These are phyloP conservation scores for Neofusicoccum cordaticola DNA, from an alignment of 2,329 filamentous ascomycete genomes.

Conservation along the genomic window DNA sequence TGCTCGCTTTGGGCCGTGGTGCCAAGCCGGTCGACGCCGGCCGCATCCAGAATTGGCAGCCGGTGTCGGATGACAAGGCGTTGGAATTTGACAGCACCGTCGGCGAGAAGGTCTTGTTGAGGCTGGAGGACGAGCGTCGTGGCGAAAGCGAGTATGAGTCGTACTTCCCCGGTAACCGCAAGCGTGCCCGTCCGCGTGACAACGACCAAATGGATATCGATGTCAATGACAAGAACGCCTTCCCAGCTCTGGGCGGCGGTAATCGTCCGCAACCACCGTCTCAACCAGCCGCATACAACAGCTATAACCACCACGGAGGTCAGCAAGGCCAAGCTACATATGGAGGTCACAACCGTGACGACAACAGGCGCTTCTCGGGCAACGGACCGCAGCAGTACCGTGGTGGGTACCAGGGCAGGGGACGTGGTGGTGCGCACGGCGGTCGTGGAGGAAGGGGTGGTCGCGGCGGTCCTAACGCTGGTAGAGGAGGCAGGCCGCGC, in stretches of 20 bases:
- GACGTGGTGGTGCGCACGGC: conserved; percentile 34
- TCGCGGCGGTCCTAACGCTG: conserved; percentile 24
- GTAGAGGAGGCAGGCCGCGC: conserved; percentile 24
- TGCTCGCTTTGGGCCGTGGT: conserved; percentile 75
- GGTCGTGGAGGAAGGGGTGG: conserved; percentile 40
- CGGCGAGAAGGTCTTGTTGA: conserved; percentile 77
- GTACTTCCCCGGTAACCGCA: conserved; percentile 21
- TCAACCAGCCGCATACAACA: neutral
- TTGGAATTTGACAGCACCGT: conserved; percentile 80
- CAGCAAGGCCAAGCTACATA: neutral
- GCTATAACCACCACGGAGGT: neutral
- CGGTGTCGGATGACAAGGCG: conserved; percentile 66
- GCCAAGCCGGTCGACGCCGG: conserved; percentile 75
- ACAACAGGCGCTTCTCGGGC: conserved; percentile 38
- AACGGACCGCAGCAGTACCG: conserved; percentile 28
- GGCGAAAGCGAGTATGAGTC: conserved; percentile 32
- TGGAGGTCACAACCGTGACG: conserved; percentile 23
- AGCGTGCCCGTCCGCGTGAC: conserved; percentile 16
- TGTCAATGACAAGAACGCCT: conserved; percentile 18
- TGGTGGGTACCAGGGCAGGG: conserved; percentile 29
- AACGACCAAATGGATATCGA: neutral
- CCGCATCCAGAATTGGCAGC: conserved; percentile 80
- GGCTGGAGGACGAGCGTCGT: conserved; percentile 16
- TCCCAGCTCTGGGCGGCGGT: conserved; percentile 21
- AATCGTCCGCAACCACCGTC: conserved; percentile 32